A percentile compares a stretch with the other conserved stretches of the same genome.
phyloP scores from a whole-genome alignment of 2,329 filamentous ascomycete genomes.

The Beauveria scarabaeidicola region DNA sequence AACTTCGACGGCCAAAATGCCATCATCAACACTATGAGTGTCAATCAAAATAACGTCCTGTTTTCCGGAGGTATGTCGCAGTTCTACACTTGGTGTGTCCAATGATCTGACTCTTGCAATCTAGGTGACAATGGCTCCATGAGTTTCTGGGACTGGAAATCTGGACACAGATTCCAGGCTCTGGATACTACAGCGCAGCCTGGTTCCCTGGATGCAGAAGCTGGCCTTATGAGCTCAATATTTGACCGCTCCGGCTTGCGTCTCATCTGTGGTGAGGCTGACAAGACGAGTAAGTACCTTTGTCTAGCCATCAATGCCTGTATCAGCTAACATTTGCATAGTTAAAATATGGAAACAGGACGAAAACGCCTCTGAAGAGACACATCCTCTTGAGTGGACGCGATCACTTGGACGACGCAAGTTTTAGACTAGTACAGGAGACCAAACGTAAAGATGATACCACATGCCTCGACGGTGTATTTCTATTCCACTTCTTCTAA shows the following conservation, averaged over 20 bases:
- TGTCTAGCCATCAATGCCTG: background rate
- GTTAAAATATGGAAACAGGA: slow-evolving; percentile 97
- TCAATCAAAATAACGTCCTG: slow-evolving; percentile 90
- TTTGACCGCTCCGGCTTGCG: slow-evolving; percentile 85
- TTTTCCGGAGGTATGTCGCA: slow-evolving; percentile 64
- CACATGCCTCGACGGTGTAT: slow-evolving; percentile 2
- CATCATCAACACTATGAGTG: slow-evolving; percentile 88
- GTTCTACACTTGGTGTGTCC: background rate
- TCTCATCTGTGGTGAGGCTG: slow-evolving; percentile 87
- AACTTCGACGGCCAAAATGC: slow-evolving; percentile 96
- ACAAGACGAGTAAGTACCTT: slow-evolving; percentile 68
- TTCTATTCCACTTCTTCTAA: slow-evolving; percentile 1
- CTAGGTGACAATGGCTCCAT: slow-evolving; percentile 83
- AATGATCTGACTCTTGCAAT: background rate
- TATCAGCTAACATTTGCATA: slow-evolving; percentile 24
- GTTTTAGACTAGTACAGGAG: slow-evolving; percentile 39
- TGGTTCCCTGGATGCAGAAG: slow-evolving; percentile 86
- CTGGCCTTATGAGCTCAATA: slow-evolving; percentile 87
- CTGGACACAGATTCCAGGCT: slow-evolving; percentile 82
- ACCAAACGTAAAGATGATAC: slow-evolving; percentile 3
- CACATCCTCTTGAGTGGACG: slow-evolving; percentile 88
- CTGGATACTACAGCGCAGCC: slow-evolving; percentile 90
- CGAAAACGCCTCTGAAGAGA: slow-evolving; percentile 80
- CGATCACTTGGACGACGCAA: slow-evolving; percentile 71
- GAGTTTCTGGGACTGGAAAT: slow-evolving; percentile 99